These are phyloP conservation scores for Periconia sp. DNA, from an alignment of 2,329 filamentous ascomycete genomes.

Conservation along the genomic window DNA sequence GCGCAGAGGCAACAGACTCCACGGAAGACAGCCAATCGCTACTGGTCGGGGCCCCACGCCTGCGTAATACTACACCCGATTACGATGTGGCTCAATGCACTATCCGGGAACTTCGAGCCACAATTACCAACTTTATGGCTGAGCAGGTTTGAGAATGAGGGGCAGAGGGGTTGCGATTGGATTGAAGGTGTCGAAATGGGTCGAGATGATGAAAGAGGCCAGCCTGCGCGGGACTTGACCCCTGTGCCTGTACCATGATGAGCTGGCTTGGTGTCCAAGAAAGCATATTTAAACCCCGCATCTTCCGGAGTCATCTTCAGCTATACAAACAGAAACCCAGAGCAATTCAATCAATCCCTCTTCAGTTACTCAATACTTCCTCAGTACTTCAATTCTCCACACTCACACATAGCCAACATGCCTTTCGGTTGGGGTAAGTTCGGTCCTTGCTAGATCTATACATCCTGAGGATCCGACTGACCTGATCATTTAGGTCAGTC, in stretches of 20 bases:
- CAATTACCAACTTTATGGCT: conserved; percentile 27
- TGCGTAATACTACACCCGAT: conserved; percentile 24
- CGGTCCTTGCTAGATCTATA: background rate
- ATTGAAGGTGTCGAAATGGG: background rate
- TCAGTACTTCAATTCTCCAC: background rate
- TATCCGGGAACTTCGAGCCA: conserved; percentile 17
- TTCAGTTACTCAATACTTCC: background rate
- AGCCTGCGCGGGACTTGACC: background rate
- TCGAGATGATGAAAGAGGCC: conserved; percentile 11
- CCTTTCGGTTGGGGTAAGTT: conserved; percentile 52
- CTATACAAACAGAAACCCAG: background rate
- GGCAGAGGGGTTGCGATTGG: conserved; percentile 15
- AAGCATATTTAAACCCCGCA: conserved; percentile 6
- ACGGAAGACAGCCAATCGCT: conserved; percentile 20
- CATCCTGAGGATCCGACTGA: conserved; percentile 3
- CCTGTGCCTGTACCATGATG: background rate
- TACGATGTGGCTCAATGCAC: conserved; percentile 11
- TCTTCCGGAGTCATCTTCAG: background rate
- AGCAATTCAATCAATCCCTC: background rate
- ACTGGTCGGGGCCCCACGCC: background rate
- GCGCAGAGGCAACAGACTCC: background rate
- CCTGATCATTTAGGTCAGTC: conserved; percentile 54
- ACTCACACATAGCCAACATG: conserved; percentile 41
- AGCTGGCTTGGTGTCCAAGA: background rate
- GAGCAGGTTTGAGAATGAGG: conserved; percentile 23